Conservation (phyloP, 768 basidiomycete species). For the Lactarius trivialis region DNA sequence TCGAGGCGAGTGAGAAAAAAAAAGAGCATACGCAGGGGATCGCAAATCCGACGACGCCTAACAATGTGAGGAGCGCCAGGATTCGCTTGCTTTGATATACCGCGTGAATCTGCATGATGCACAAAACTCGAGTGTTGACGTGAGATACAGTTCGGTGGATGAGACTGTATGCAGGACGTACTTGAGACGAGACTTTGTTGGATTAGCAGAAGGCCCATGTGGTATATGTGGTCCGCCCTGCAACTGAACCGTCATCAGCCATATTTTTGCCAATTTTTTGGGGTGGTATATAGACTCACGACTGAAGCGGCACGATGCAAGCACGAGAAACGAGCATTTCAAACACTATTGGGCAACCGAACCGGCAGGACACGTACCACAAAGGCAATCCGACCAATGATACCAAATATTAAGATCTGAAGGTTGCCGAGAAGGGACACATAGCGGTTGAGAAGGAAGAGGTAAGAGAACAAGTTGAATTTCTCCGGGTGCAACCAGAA, state of each 20-base stretch:
- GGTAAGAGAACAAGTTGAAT: neutral
- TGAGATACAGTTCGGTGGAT: too few relatives aligned
- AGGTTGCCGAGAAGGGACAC: neutral
- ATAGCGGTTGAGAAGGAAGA: neutral
- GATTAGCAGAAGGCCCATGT: neutral
- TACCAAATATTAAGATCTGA: neutral
- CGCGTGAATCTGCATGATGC: neutral
- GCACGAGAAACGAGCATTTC: too few relatives aligned
- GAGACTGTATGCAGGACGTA: neutral
- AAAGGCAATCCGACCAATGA: neutral
- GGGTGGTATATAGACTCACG: neutral
- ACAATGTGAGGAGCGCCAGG: neutral
- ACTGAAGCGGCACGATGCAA: neutral
- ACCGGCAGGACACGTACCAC: neutral
- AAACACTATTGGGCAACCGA: neutral
- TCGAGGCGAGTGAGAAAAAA: neutral
- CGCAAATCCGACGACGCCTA: neutral
- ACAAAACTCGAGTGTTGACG: neutral
- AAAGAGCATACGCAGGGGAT: neutral
- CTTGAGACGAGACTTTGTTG: neutral
- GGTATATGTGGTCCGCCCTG: neutral
- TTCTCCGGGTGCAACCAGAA: neutral
- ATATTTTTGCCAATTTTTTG: neutral
- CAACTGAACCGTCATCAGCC: neutral
- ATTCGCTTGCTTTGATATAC: neutral